Evolutionary conservation across 371 early-diverging fungal species (phyloP), one percentile per base, ranked within the genome.

Genomic region (Homolaphlyctis polyrhiza): DNA sequence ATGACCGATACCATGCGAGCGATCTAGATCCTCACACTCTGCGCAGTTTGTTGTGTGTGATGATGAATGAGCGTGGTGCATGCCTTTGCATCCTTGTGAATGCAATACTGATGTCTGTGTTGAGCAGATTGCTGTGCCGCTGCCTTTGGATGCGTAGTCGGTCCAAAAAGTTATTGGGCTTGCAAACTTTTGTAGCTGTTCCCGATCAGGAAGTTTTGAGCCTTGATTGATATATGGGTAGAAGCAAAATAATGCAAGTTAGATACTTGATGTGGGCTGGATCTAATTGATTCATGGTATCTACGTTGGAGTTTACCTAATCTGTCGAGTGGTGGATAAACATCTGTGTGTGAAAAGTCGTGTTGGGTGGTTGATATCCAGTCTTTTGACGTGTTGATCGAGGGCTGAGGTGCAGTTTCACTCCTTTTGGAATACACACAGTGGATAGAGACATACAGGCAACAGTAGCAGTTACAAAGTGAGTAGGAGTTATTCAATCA

Each of bases 101-200:
- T 62, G 58, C 35, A 58, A 54, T 1, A 21, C 33, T 25, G 32
- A n/a, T 1, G 58, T 29, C 2, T 27, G n/a, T 21, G 30, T 47
- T 0, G 67, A 67, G 18, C 55, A 60, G 50, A 64, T 48, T 34
- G 60, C 59, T 33, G 59, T 59, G n/a, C 64, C 64, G 32, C 29
- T 43, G 33, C 71, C 77, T 52, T 64, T 69, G 5, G 45, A 58
- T 1, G 80, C 80, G 47, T 66, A 67, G 58, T 74, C 74, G n/a
- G 68, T 62, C 80, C 80, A 79, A 61, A 79, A 79, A 0, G 80
- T 76, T 60, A 76, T 71, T 11, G 80, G 80, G n/a, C 68, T 58
- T 8, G 55, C 63, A 36, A 62, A 71, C 25, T 64, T 54, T 1
- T 55, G 57, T 1, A 51, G 16, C 23, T 68, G 58, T 39, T 64